phyloP scores from a whole-genome alignment of 1,139 yeast genomes.

The Pichia sp. region DNA sequence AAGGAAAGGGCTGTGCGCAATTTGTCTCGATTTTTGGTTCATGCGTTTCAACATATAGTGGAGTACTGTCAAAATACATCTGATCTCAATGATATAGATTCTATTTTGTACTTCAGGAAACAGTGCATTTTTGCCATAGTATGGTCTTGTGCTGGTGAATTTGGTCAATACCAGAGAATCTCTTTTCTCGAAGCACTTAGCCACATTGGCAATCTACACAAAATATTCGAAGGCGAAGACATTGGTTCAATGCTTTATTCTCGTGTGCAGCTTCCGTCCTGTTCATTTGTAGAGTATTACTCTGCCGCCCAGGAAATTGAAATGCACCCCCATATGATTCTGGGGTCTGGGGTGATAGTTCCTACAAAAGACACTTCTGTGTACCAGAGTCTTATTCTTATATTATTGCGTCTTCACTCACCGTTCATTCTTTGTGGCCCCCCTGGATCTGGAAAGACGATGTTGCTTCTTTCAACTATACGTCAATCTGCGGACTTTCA shows the following conservation, averaged over 20 bases:
- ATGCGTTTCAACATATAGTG: too few species aligned
- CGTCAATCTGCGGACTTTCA: slow-evolving; percentile 52
- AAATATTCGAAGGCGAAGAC: slow-evolving; percentile 3
- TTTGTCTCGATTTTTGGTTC: too few species aligned
- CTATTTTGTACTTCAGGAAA: slow-evolving; percentile 31
- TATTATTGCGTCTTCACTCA: slow-evolving; percentile 49
- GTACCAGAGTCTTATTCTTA: slow-evolving; percentile 56
- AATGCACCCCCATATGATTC: slow-evolving; percentile 52
- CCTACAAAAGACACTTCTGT: slow-evolving; percentile 75
- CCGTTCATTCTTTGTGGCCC: slow-evolving; percentile 87
- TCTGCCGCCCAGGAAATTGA: too few species aligned
- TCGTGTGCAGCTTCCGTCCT: slow-evolving; percentile 41
- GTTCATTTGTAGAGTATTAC: too few species aligned
- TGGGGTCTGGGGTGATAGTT: slow-evolving; percentile 57
- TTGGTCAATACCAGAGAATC: slow-evolving; percentile 33
- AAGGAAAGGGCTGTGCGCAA: too few species aligned
- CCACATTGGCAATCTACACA: slow-evolving; percentile 20
- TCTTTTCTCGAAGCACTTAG: slow-evolving; percentile 33
- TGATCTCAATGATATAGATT: too few species aligned
- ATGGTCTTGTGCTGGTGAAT: slow-evolving; percentile 73
- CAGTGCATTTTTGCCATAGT: slow-evolving; percentile 37
- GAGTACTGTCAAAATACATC: too few species aligned
- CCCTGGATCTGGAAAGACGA: slow-evolving; percentile 96
- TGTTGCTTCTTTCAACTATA: slow-evolving; percentile 73
- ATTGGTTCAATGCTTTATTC: slow-evolving; percentile 32